Evolutionary conservation across 306 rosid species (phyloP), one percentile per base, ranked within the genome.

Genomic region (Vigna mungo): DNA sequence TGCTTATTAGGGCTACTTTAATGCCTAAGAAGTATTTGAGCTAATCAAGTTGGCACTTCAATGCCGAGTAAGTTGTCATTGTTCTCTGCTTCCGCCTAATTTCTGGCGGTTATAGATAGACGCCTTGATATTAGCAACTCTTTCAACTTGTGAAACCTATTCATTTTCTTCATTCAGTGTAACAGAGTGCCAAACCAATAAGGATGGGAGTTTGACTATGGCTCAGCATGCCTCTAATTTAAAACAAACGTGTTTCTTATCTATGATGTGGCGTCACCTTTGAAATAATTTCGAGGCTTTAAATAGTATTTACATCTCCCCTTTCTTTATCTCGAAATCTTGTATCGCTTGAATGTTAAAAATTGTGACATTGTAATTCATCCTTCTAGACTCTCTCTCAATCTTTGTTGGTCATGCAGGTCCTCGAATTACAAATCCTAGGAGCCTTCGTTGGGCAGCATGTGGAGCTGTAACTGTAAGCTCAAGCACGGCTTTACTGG

Each of bases 381-480:
- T 61, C 66, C 41, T 27, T 34, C 3, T 15, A 11, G 16, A 61
- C 39, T 17, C 20, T 17, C 20, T 61, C 13, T 32, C 23, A 74
- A 21, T 41, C 47, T 78, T 47, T 81, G 56, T 39, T 64, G 69
- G 37, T 54, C 9, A 44, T 79, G 82, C 89, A 95, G 99, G 99
- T 79, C 97, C 99, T 14, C 89, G 97, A 82, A 78, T 95, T 41
- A 88, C 93, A 56, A 66, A 86, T 75, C 97, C 94, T 4, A 87
- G 97, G 86, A 91, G 91, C 71, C 85, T 92, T 73, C 91, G 97
- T 11, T 95, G 97, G 97, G 97, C 88, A 12, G 91, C 96, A 17
- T 88, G 97, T 65, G 97, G 97, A 60, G 97, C 96, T 17, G 87
- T 90, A 52, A 80, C 94, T 17, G 81, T 81, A 7, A 85, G 99